These are phyloP conservation scores for Russula sp. DNA, from an alignment of 768 basidiomycete genomes.

Conservation along the genomic window DNA sequence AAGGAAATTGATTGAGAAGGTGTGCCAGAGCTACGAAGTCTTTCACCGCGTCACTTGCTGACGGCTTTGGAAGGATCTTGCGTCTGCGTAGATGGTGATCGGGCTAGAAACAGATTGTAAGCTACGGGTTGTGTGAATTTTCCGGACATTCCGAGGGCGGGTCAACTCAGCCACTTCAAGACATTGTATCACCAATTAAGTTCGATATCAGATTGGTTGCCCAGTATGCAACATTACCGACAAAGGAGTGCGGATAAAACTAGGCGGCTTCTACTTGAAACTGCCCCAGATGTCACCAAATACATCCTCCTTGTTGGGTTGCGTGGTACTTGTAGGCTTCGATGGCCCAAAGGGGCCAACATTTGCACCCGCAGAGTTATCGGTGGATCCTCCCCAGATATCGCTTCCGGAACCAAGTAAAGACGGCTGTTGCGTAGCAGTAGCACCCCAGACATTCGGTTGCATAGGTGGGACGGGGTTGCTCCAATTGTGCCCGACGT, in stretches of 20 bases:
- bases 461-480: constrained; percentile 29
- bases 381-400: constrained; percentile 48
- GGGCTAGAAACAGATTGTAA: background rate
- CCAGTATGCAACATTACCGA: background rate
- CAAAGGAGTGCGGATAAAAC: background rate
- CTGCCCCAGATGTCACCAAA: constrained; percentile 84
- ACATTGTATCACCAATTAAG: background rate
- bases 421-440: constrained; percentile 30
- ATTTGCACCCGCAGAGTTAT: constrained; percentile 23
- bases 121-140: background rate
- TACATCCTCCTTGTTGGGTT: constrained; percentile 59
- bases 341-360: constrained; percentile 36
- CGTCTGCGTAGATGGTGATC: background rate
- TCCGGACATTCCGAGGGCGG: background rate
- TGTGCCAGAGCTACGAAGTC: constrained; percentile 25
- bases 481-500: constrained; percentile 59
- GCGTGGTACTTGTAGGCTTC: constrained; percentile 28
- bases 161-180: background rate
- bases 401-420: constrained; percentile 40
- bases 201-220: background rate
- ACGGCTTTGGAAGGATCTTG: constrained; percentile 28
- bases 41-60: background rate
- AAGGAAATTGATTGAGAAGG: constrained; percentile 69
- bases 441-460: constrained; percentile 34
- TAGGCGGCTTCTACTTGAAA: constrained; percentile 49